Percentiles rank a stretch among this genome's conserved stretches.
Evolutionary conservation across 306 rosid genomes (phyloP).

Genomic region (Vigna unguiculata): DNA sequence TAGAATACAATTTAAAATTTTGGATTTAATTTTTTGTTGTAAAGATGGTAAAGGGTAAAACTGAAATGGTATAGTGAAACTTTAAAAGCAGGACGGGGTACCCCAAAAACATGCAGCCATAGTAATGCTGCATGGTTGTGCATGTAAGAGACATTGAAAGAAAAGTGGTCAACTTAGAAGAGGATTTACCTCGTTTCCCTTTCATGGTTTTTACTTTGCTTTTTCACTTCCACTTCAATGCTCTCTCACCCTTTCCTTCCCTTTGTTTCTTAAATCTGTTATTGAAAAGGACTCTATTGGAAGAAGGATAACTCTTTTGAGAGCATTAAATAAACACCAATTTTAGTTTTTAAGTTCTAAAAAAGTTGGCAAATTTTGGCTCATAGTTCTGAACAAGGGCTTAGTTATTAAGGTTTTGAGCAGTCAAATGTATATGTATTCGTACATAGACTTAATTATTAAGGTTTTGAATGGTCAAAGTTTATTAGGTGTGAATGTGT

Average conservation of each 20-base stretch:
- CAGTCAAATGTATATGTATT: background rate
- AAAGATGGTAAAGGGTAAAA: background rate
- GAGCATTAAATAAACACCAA: too few species aligned
- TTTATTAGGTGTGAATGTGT: background rate
- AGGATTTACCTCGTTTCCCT: background rate
- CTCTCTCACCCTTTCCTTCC: background rate
- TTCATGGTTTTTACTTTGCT: slow-evolving; percentile 12
- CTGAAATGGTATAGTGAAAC: background rate
- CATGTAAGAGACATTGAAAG: background rate
- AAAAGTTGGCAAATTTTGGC: background rate
- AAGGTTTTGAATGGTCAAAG: background rate
- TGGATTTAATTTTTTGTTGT: too few species aligned
- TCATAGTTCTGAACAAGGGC: background rate
- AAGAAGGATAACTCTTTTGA: too few species aligned
- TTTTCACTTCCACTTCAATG: slow-evolving; percentile 9
- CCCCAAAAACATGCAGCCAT: background rate
- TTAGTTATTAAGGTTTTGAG: background rate
- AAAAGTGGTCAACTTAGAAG: slow-evolving; percentile 26
- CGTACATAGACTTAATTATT: background rate
- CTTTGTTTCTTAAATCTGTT: too few species aligned
- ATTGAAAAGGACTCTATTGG: too few species aligned
- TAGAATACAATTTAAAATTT: too few species aligned
- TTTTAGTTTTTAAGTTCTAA: background rate
- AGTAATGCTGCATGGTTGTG: background rate
- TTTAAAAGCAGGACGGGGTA: background rate